Base-by-base conservation (phyloP, 192 early-diverging fungal genomes). In the Coemansia sp. region DNA sequence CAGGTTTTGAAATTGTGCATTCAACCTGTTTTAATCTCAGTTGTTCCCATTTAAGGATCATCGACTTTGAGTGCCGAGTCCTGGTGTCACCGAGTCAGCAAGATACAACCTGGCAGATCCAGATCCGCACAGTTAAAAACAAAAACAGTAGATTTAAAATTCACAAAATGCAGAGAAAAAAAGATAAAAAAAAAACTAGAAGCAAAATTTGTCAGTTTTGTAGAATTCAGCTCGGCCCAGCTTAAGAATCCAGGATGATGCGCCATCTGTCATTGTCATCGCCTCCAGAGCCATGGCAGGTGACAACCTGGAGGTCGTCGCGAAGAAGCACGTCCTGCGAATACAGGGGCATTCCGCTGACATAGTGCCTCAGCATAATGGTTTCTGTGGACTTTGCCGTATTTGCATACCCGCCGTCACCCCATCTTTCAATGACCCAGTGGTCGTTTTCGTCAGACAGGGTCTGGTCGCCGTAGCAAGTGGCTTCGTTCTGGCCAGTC, bases 201-300 rank as follows among this genome's bases (percentile, higher is more conserved):
- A 22, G 15, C 1, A 54, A 54, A 20, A 22, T n/a, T 54, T 54
- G n/a, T 15, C 6, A 8, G 28, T 56, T 56, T 56, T 8, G 5
- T 22, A 28, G 22, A 28, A 28, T 28, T 28, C 22, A 28, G 22
- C 22, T 28, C 22, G 1, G 22, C 22, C 1, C 22, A 28, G 45
- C 22, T 17, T 63, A 63, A 39, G 61, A 73, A 36, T 66, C 67
- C 18, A 80, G 59, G 37, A 72, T 65, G 12, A 76, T 67, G 22
- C 81, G 81, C 81, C 81, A 83, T 74, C 84, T 86, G 72, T 87
- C 83, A 66, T 85, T 87, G 43, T 86, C 86, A 65, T 85, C 85
- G 20, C 72, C 45, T n/a, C 76, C 82, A 8, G 70, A 68, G 18
- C 77, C 84, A 65, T 76, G 82, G 65, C 78, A 80, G n/a, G 83